Evolutionary conservation across 108 stramenopile genomes (phyloP).

Genomic region (Schizochytrium sp.): DNA sequence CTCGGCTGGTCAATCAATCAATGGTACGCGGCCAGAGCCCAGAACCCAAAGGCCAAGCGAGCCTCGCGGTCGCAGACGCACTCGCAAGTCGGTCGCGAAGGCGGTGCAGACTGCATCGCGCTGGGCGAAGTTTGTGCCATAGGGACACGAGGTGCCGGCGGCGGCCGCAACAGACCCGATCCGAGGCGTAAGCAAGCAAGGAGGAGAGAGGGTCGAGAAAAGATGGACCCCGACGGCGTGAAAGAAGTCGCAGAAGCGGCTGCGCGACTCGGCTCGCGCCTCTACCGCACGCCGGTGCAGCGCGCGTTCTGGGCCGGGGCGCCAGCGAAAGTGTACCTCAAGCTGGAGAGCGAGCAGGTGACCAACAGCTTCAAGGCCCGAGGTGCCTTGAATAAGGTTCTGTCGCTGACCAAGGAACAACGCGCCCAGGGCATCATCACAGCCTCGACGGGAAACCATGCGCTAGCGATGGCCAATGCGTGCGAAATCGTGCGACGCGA

Average conservation of each 20-base stretch:
- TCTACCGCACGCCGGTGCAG: not conserved
- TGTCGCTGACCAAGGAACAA: not conserved
- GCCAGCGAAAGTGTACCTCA: not conserved
- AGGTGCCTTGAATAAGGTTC: not conserved
- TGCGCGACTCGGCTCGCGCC: not conserved
- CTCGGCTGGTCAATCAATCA: too few species aligned
- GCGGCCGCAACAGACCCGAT: too few species aligned
- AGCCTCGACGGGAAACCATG: slow-evolving; percentile 10
- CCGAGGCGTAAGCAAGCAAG: too few species aligned
- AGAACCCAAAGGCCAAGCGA: too few species aligned
- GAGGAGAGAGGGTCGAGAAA: too few species aligned
- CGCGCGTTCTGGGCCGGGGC: not conserved
- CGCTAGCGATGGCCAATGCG: not conserved
- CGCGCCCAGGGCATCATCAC: not conserved
- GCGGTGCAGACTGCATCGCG: too few species aligned
- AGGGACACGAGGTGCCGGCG: too few species aligned
- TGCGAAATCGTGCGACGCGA: not conserved
- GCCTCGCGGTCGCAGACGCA: too few species aligned
- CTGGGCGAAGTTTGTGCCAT: too few species aligned
- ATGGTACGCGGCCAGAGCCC: too few species aligned
- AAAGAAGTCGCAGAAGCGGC: not conserved
- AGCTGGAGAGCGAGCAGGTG: slow-evolving; percentile 25
- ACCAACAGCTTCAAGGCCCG: slow-evolving; percentile 21
- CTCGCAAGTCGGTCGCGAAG: too few species aligned
- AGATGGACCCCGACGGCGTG: not conserved